Evolutionary conservation across 768 basidiomycete genomes (phyloP), one percentile per base, ranked within the genome.

Genomic region (Hygrophoropsis aurantiaca): DNA sequence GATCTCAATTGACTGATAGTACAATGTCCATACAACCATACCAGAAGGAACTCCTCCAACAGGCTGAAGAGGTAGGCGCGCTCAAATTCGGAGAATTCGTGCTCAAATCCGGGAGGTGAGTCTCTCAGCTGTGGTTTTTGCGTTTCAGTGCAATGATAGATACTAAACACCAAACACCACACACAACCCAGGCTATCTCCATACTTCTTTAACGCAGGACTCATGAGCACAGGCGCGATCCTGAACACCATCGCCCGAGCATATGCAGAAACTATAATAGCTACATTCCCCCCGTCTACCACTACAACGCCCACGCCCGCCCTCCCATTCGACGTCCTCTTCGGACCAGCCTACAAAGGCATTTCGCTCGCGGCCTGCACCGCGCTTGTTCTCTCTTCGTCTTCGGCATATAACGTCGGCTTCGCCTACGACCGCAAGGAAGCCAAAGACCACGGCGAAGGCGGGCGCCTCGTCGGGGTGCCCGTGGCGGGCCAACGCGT

Each of bases 261-360:
- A 4, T 97, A 94, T 56, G 91, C 95, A 2, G 68, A 83, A 1
- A 86, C 89, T 11, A 89, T 97, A 59, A 71, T 79, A 11, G 66
- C 72, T 18, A 78, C 87, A 0, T 68, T 72, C 7, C 70, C 74
- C 34, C 45, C 62, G 37, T 56, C 62, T 5, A 52, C 53, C 42
- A 54, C 39, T 43, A 47, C 2, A 44, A 57, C 19, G 33, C 58
- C 41, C 9, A 47, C 77, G 5, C 70, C 74, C 1, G 38, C 59
- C 21, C 83, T 94, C 57, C n/a, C 27, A 6, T 7, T 30, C 27
- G 90, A 95, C 56, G 79, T 97, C 37, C 77, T 98, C 26, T 97
- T 98, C 57, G 95, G 95, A 0, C 95, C 95, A 1, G 94, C 95
- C 2, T 98, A 98, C 74, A 98, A 98, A 71, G 95, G 93, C 20